Percentiles rank a stretch among this genome's conserved stretches.
Evolutionary conservation across 2,329 filamentous ascomycete species (phyloP).

Genomic region (Hymenoscyphus scutula): DNA sequence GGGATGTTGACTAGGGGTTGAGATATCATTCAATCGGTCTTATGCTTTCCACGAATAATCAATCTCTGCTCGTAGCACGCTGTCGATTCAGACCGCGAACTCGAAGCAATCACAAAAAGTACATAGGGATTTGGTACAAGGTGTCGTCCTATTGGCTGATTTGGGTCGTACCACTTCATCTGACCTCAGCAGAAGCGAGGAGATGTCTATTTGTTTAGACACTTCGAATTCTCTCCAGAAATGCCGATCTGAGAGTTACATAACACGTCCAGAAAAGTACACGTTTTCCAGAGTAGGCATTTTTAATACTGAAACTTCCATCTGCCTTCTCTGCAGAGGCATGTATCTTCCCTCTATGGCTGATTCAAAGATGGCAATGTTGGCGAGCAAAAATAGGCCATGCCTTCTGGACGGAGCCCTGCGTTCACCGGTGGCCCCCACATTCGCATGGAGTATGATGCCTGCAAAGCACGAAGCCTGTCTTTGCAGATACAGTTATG

Average conservation of each 20-base stretch:
- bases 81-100: not conserved
- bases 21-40: slow-evolving; percentile 5
- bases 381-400: slow-evolving; percentile 13
- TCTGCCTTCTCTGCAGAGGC: slow-evolving; percentile 22
- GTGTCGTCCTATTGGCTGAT: not conserved
- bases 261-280: no score
- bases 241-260: not conserved
- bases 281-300: no score
- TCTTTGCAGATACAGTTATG: not conserved
- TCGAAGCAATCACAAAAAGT: not conserved
- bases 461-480: slow-evolving; percentile 18
- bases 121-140: not conserved
- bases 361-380: slow-evolving; percentile 7
- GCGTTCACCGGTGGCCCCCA: slow-evolving; percentile 21
- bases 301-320: slow-evolving; percentile 21
- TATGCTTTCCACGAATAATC: not conserved
- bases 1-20: slow-evolving; percentile 20
- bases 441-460: slow-evolving; percentile 12
- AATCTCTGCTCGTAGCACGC: not conserved
- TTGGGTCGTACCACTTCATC: not conserved
- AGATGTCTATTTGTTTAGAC: not conserved
- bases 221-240: not conserved
- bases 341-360: slow-evolving; percentile 10
- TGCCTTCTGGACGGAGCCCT: slow-evolving; percentile 24
- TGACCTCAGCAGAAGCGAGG: not conserved